phyloP scores from a whole-genome alignment of 2,329 filamentous ascomycete species.

The Ophiocordyceps camponoti-rufipedis region DNA sequence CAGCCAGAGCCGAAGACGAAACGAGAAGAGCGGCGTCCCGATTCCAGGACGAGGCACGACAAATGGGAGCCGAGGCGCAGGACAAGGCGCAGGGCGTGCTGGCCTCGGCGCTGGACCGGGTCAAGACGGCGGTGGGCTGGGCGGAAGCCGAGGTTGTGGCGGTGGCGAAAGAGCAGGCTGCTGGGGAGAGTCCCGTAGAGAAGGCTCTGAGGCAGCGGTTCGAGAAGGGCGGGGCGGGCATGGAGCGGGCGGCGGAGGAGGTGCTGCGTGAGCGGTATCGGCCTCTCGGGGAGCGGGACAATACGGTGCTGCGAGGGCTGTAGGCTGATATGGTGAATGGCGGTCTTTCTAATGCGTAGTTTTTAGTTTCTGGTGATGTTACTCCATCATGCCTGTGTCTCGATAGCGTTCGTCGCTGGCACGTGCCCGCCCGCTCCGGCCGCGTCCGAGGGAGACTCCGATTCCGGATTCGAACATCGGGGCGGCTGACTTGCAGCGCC shows the following conservation, averaged over 20 bases:
- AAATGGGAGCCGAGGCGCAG: constrained; percentile 9
- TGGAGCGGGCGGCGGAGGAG: background rate
- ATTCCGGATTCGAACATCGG: background rate
- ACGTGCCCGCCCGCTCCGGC: background rate
- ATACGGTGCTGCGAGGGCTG: background rate
- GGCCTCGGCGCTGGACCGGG: constrained; percentile 17
- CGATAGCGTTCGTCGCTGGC: background rate
- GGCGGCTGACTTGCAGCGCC: background rate
- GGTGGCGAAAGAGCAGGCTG: background rate
- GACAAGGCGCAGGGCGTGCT: constrained; percentile 18
- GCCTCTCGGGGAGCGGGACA: background rate
- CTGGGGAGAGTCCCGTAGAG: constrained; percentile 18
- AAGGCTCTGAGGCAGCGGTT: constrained; percentile 33
- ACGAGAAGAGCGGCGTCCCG: constrained; percentile 5
- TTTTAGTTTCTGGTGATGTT: no score
- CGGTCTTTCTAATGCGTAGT: no score
- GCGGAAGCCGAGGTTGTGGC: constrained; percentile 6
- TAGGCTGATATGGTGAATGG: background rate
- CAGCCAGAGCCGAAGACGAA: constrained; percentile 7
- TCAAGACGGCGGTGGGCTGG: constrained; percentile 6
- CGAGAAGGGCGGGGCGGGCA: constrained; percentile 12
- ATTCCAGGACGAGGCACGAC: constrained; percentile 6
- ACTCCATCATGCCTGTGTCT: background rate
- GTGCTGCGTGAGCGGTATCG: background rate
- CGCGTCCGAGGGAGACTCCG: background rate